phyloP scores from a whole-genome alignment of 768 basidiomycete genomes.

The Leccinum arenicola region DNA sequence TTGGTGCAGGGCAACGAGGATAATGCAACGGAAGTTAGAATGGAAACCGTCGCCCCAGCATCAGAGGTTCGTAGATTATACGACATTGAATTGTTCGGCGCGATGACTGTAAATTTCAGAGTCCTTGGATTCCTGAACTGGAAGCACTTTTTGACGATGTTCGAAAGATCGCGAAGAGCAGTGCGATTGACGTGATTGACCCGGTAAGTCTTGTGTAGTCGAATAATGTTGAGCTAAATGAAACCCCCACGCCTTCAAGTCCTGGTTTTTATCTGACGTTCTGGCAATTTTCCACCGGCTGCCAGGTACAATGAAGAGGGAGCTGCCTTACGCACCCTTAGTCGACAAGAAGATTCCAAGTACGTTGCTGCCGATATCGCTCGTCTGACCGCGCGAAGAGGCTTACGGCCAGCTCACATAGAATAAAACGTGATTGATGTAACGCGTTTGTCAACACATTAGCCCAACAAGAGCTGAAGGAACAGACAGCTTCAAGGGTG shows the following conservation, averaged over 20 bases:
- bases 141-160: slow-evolving; percentile 73
- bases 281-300: slow-evolving; percentile 91
- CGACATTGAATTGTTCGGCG: background rate
- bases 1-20: slow-evolving; percentile 42
- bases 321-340: slow-evolving; percentile 54
- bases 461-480: slow-evolving; percentile 62
- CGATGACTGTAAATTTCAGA: slow-evolving; percentile 35
- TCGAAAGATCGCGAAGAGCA: slow-evolving; percentile 67
- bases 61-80: slow-evolving; percentile 20
- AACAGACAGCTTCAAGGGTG: slow-evolving; percentile 66
- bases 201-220: slow-evolving; percentile 47
- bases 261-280: slow-evolving; percentile 93
- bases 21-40: slow-evolving; percentile 52
- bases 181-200: slow-evolving; percentile 62
- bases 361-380: slow-evolving; percentile 63
- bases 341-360: slow-evolving; percentile 65
- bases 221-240: slow-evolving; percentile 6
- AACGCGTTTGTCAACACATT: slow-evolving; percentile 57
- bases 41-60: slow-evolving; percentile 25
- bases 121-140: slow-evolving; percentile 80
- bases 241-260: slow-evolving; percentile 37
- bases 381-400: slow-evolving; percentile 65
- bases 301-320: slow-evolving; percentile 79
- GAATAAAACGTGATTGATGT: slow-evolving; percentile 62
- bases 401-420: slow-evolving; percentile 53